Evolutionary conservation across 441 rosid genomes (phyloP).

Genomic region (Raphanus hybrid): DNA sequence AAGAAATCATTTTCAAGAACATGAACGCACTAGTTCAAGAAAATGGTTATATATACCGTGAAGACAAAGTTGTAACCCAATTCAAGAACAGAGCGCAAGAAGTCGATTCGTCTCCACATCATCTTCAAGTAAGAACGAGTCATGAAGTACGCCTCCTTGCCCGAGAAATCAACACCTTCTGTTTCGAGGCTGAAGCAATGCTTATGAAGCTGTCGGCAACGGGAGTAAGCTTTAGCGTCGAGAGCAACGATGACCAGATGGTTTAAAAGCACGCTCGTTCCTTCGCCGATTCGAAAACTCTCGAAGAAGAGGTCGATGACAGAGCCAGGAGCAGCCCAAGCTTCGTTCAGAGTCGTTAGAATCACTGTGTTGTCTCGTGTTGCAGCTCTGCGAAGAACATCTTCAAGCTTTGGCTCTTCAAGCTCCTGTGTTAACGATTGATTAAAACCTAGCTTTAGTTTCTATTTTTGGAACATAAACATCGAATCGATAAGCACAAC

Average conservation of each 20-base stretch:
- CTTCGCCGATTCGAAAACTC: conserved; percentile 66
- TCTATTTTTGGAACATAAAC: background rate
- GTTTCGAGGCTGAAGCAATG: conserved; percentile 72
- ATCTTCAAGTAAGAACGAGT: conserved; percentile 65
- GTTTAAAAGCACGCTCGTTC: conserved; percentile 58
- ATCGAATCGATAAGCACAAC: background rate
- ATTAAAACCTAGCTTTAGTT: background rate
- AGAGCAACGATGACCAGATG: conserved; percentile 73
- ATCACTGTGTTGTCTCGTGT: conserved; percentile 61
- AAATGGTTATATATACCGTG: conserved; percentile 57
- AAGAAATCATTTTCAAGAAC: no score
- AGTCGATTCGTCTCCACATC: conserved; percentile 88
- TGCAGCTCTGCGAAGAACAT: conserved; percentile 62
- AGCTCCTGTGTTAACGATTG: conserved; percentile 1
- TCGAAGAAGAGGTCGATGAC: conserved; percentile 73
- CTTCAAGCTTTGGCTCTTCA: conserved; percentile 60
- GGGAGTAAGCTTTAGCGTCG: conserved; percentile 61
- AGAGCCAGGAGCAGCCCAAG: conserved; percentile 74
- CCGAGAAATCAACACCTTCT: conserved; percentile 62
- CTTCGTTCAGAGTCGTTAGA: conserved; percentile 71
- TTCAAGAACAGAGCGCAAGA: conserved; percentile 72
- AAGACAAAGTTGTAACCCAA: conserved; percentile 81
- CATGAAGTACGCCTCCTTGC: conserved; percentile 74
- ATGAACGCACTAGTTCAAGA: no score
- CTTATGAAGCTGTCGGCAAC: conserved; percentile 55